Conservation (phyloP, 441 rosid species). For the Breynia disticha region DNA sequence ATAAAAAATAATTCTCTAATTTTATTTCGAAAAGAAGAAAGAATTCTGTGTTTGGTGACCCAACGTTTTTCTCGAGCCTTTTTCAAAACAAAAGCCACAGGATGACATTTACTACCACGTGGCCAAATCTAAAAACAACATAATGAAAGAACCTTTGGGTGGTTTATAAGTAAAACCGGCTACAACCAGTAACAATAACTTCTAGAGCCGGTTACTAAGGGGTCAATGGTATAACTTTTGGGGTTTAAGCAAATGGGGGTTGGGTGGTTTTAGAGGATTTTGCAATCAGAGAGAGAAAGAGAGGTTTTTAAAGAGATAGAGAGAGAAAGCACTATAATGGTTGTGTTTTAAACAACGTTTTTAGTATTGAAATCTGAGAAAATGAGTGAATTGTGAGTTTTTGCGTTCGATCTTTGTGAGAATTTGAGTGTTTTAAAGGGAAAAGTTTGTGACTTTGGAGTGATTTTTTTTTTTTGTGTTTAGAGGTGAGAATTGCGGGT, state of each 20-base stretch:
- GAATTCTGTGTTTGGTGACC: conserved; percentile 19
- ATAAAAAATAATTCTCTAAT: too few relatives aligned
- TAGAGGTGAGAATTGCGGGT: conserved; percentile 27
- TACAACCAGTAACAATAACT: conserved; percentile 29
- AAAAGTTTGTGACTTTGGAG: conserved; percentile 11
- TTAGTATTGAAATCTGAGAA: conserved; percentile 31
- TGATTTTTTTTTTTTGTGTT: background rate
- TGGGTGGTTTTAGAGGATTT: conserved; percentile 62
- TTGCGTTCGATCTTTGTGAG: conserved; percentile 12
- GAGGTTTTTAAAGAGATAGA: conserved; percentile 4
- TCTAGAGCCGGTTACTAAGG: conserved; percentile 28
- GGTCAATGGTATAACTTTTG: conserved; percentile 39
- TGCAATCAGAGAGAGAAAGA: conserved; percentile 26
- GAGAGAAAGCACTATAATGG: conserved; percentile 8
- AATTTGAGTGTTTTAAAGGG: conserved; percentile 4
- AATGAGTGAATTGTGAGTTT: conserved; percentile 9
- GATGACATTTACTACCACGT: conserved; percentile 20
- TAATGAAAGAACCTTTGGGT: conserved; percentile 34
- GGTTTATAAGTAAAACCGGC: conserved; percentile 31
- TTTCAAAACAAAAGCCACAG: conserved; percentile 23
- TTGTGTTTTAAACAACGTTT: conserved; percentile 20
- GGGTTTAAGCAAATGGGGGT: conserved; percentile 50
- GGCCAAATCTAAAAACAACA: conserved; percentile 20
- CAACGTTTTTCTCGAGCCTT: conserved; percentile 37
- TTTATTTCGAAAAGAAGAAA: background rate